A percentile compares a stretch with the other conserved stretches of the same genome.
phyloP scores from a whole-genome alignment of 225 moss, liverwort and hornwort species.

The Polytrichum formosum region DNA sequence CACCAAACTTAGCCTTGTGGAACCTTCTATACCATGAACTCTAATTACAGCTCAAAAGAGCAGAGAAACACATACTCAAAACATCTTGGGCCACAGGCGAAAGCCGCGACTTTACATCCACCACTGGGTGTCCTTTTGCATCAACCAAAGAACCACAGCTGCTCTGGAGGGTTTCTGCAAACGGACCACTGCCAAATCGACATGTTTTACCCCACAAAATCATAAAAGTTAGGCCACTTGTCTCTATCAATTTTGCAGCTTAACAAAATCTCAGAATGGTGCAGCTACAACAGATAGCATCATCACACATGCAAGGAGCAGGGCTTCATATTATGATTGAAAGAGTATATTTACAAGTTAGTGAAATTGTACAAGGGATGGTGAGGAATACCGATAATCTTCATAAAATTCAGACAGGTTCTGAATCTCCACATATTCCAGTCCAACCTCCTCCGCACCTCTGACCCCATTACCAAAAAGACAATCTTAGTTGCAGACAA shows the following conservation, averaged over 20 bases:
- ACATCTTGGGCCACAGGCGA: conserved; percentile 76
- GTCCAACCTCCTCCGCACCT: conserved; percentile 73
- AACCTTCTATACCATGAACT: too few species aligned
- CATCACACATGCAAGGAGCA: too few species aligned
- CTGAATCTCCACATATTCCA: conserved; percentile 91
- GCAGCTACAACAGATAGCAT: too few species aligned
- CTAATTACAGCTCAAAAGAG: not conserved
- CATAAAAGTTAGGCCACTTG: conserved; percentile 18
- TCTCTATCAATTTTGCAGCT: not conserved
- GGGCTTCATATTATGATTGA: too few species aligned
- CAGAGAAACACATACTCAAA: conserved; percentile 52
- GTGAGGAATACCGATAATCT: conserved; percentile 58
- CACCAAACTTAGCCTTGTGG: too few species aligned
- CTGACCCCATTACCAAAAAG: conserved; percentile 16
- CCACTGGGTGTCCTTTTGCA: conserved; percentile 66
- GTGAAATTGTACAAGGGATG: not conserved
- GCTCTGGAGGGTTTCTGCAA: conserved; percentile 69
- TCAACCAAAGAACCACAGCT: conserved; percentile 82
- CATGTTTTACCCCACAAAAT: conserved; percentile 17
- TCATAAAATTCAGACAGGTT: conserved; percentile 91
- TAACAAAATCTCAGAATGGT: conserved; percentile 2
- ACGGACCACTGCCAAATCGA: conserved; percentile 50
- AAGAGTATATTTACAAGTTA: too few species aligned
- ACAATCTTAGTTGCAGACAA: conserved; percentile 3
- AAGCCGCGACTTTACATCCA: conserved; percentile 71